These are phyloP conservation scores for Ophiocordyceps unilateralis DNA, from an alignment of 2,329 filamentous ascomycete genomes.

Conservation along the genomic window DNA sequence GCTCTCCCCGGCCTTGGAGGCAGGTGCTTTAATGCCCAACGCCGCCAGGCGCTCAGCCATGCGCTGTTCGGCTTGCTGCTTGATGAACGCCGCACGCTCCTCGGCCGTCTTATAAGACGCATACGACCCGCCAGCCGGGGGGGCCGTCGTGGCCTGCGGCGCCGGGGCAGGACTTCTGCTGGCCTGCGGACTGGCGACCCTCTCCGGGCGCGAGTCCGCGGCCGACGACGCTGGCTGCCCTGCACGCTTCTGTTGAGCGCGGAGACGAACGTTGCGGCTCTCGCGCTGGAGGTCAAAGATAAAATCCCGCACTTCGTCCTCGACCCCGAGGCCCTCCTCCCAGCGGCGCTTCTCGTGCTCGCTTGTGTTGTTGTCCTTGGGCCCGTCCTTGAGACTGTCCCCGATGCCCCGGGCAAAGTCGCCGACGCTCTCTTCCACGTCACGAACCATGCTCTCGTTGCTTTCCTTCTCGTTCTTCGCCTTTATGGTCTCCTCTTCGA, in stretches of 20 bases:
- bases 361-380: conserved; percentile 53
- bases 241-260: conserved; percentile 37
- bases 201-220: conserved; percentile 25
- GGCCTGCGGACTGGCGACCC: conserved; percentile 24
- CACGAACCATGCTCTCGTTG: conserved; percentile 89
- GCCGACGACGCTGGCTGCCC: conserved; percentile 22
- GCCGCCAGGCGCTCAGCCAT: conserved; percentile 94
- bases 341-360: conserved; percentile 87
- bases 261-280: conserved; percentile 58
- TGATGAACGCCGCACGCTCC: conserved; percentile 88
- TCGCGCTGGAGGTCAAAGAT: conserved; percentile 90
- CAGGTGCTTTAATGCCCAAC: conserved; percentile 70
- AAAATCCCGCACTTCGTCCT: conserved; percentile 93
- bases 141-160: conserved; percentile 28
- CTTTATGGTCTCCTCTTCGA: conserved; percentile 76
- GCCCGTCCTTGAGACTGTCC: conserved; percentile 69
- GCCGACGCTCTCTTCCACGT: conserved; percentile 89
- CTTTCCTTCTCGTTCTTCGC: conserved; percentile 75
- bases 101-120: conserved; percentile 78
- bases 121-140: conserved; percentile 44
- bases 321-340: conserved; percentile 91
- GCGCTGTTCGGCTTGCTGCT: conserved; percentile 88
- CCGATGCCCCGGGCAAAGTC: conserved; percentile 78
- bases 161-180: conserved; percentile 37
- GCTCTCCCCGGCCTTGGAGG: conserved; percentile 60